Conservation (phyloP, 2,329 filamentous ascomycete species). For the Pseudogymnoascus sp. region DNA sequence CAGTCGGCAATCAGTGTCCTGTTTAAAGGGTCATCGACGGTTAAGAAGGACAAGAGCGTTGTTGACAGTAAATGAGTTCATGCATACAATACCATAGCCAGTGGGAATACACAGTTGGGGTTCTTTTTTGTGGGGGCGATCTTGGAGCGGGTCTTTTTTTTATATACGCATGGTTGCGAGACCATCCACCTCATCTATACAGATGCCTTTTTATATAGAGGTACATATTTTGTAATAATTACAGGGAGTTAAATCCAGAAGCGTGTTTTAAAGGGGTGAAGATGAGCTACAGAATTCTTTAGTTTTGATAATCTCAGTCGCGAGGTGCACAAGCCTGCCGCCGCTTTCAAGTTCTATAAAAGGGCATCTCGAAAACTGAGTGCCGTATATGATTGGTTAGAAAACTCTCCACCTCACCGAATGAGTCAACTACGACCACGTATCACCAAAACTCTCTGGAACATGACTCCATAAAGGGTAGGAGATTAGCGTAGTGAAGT, state of each 20-base stretch:
- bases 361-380: no score
- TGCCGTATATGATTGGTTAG: no score
- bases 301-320: background rate
- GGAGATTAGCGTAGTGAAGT: no score
- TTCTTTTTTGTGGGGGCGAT: background rate
- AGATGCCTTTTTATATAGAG: conserved; percentile 8
- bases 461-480: no score
- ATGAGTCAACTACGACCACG: no score
- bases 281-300: background rate
- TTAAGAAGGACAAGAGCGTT: background rate
- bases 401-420: no score
- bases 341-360: no score
- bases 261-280: background rate
- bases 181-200: conserved; percentile 8
- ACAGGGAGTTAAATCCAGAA: background rate
- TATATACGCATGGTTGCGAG: conserved; percentile 7
- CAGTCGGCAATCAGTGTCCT: conserved; percentile 3
- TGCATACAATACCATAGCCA: background rate
- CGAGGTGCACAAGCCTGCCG: no score
- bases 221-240: conserved; percentile 3
- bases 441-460: no score
- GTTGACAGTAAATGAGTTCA: background rate
- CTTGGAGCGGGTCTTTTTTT: background rate
- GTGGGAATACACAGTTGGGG: background rate
- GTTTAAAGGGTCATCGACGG: background rate